Evolutionary conservation across 768 basidiomycete species (phyloP).

Genomic region (Hericium alpestre): DNA sequence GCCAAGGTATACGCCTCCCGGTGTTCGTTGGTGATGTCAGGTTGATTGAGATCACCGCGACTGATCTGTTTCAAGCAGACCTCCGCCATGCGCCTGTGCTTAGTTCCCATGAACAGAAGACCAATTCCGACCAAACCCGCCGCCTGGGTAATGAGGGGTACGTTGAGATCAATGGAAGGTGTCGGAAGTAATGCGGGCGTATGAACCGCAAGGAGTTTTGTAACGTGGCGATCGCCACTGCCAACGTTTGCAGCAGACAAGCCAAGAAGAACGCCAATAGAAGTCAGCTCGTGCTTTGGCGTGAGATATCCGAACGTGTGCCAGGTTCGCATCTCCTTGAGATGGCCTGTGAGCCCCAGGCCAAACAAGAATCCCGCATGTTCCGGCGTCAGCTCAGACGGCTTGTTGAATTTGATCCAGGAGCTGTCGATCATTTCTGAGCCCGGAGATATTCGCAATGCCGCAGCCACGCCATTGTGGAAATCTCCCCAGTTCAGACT

Average conservation of each 20-base stretch:
- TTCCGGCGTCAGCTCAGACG: conserved; percentile 78
- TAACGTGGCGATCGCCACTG: conserved; percentile 76
- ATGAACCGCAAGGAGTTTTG: conserved; percentile 84
- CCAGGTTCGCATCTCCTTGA: conserved; percentile 85
- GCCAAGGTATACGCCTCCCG: conserved; percentile 88
- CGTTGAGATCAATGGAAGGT: conserved; percentile 79
- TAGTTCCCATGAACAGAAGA: conserved; percentile 79
- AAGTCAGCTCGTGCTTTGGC: conserved; percentile 91
- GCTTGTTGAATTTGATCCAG: conserved; percentile 95
- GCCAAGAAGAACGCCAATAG: conserved; percentile 89
- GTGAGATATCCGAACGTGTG: conserved; percentile 93
- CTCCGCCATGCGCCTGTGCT: conserved; percentile 86
- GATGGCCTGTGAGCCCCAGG: conserved; percentile 84
- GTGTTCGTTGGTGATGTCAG: conserved; percentile 79
- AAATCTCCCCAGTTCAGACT: conserved; percentile 90
- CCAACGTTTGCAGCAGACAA: conserved; percentile 85
- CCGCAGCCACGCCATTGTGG: conserved; percentile 93
- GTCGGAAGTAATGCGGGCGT: conserved; percentile 87
- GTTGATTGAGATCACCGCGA: conserved; percentile 63
- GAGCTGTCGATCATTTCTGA: conserved; percentile 76
- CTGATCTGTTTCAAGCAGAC: conserved; percentile 80
- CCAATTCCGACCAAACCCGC: conserved; percentile 84
- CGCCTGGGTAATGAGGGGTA: conserved; percentile 81
- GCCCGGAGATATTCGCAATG: conserved; percentile 70
- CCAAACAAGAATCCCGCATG: conserved; percentile 96